Base-by-base conservation (phyloP, 768 basidiomycete genomes). In the Xerocomus brunneocitrinus region DNA sequence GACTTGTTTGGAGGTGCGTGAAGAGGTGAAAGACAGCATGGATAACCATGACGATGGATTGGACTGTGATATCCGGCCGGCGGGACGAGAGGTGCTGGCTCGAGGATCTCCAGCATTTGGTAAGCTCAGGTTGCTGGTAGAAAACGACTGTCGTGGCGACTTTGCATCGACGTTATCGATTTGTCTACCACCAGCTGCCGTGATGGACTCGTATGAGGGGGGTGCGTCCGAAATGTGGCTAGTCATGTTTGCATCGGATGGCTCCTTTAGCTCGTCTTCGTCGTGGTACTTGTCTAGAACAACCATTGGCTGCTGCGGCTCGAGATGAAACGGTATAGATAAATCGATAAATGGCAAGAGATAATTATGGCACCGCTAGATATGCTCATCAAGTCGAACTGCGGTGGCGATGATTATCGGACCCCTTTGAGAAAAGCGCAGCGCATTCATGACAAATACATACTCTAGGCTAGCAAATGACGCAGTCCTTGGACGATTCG, bases 1-100 rank as follows among this genome's bases (percentile, higher is more conserved):
- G 30, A 85, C 76, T 59, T 85, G 79, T 40, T 75, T 74, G 4
- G 74, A 64, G 5, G 67, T 58, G 22, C 62, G 62, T 2, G 68
- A 59, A 3, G 62, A 53, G 53, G 53, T 36, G 31, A 62, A 62
- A 22, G 62, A 40, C 19, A 62, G 47, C 50, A 48, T 54, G 28
- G 65, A 50, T 8, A 60, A 39, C 60, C 60, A 65, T 16, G 62
- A 60, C 0, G 53, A 50, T 24, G 57, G 49, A 28, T 46, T 46
- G 10, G 46, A 44, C 6, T 34, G 54, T 1, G 55, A 40, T n/a
- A 31, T 19, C 9, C 34, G 8, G 2, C 49, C 28, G 16, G 16
- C 6, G 4, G 47, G 48, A 42, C 27, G 53, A 50, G 50, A 28
- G 24, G 47, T 9, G 8, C 31, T 40, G 14, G 36, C 19, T 3